Base-by-base conservation (phyloP, 2,329 filamentous ascomycete species). In the Didymella exigua region DNA sequence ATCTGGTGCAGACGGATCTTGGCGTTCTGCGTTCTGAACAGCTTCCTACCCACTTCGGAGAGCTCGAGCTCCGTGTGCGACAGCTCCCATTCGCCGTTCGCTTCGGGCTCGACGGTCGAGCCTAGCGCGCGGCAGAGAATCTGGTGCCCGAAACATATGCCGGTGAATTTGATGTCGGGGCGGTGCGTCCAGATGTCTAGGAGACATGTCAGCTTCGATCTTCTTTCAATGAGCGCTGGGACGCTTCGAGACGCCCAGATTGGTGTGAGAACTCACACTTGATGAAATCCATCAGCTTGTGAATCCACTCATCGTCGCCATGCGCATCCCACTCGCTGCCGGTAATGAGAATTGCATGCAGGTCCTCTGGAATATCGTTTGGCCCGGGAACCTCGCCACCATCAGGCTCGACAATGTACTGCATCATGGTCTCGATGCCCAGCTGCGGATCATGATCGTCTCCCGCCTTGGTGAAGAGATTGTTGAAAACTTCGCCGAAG, bases 401-500 rank as follows among this genome's bases (percentile, higher is more conserved):
- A 6, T 69, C 59, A 10, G 64, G 66, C 40, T 72, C 69, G 71
- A 86, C 82, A 5, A 86, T 78, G 60, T 82, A 86, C 31, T 80
- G 74, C 66, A 82, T 81, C 21, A 81, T 77, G 1, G 82, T 84
- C 63, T 84, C 79, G 23, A 86, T 77, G 5, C 78, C 80, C 0
- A 86, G 72, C 0, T 79, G 79, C 2, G 84, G 84, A 23, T 81
- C 72, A 56, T 86, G 83, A 2, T 75, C 74, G 19, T 76, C 68
- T 3, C 84, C 84, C 2, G 83, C 83, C 29, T 75, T 69, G 19
- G 75, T 71, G 57, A 86, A 83, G 33, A 84, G 77, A 1, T 75
- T 61, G 56, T 84, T 76, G 9, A 86, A 66, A 21, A 86, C 80
- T 34, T 83, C 72, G 8, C 82, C 82, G 61, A 85, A 86, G 5